phyloP scores from a whole-genome alignment of 2,329 filamentous ascomycete genomes.

The Neophaeococcomyces aloes region DNA sequence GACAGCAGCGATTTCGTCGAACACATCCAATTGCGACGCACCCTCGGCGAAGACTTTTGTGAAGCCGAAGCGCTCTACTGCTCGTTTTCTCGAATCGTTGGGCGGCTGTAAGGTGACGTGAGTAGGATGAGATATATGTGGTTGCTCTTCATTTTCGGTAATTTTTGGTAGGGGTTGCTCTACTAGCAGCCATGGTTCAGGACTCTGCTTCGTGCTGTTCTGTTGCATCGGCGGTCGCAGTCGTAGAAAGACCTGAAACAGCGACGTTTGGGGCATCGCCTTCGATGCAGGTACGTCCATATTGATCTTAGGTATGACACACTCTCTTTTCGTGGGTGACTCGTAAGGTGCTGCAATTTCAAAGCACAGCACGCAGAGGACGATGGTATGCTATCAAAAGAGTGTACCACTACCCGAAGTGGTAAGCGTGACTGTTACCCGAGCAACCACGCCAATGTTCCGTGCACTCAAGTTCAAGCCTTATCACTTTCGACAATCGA shows the following conservation, averaged over 20 bases:
- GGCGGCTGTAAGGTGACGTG: slow-evolving; percentile 72
- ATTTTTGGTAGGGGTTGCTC: slow-evolving; percentile 42
- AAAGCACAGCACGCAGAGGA: too few relatives aligned
- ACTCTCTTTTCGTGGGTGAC: too few relatives aligned
- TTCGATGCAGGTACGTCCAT: slow-evolving; percentile 17
- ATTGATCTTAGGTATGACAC: background rate
- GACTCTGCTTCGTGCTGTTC: slow-evolving; percentile 29
- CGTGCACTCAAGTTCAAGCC: too few relatives aligned
- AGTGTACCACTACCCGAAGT: too few relatives aligned
- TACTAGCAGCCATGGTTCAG: slow-evolving; percentile 68
- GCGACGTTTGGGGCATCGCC: slow-evolving; percentile 31
- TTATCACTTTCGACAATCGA: too few relatives aligned
- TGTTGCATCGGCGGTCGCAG: slow-evolving; percentile 55
- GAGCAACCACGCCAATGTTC: too few relatives aligned
- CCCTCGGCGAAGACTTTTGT: slow-evolving; percentile 86
- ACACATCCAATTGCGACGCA: slow-evolving; percentile 74
- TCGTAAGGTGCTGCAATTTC: too few relatives aligned
- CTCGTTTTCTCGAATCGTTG: slow-evolving; percentile 69
- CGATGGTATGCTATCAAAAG: too few relatives aligned
- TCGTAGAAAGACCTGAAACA: slow-evolving; percentile 88
- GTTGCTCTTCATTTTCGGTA: slow-evolving; percentile 26
- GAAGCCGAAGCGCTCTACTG: slow-evolving; percentile 88
- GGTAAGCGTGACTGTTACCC: too few relatives aligned
- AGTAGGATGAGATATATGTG: slow-evolving; percentile 40
- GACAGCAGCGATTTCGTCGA: slow-evolving; percentile 56